These are phyloP conservation scores for Chlorella sp. DNA, from an alignment of 139 green algal genomes.

Conservation along the genomic window DNA sequence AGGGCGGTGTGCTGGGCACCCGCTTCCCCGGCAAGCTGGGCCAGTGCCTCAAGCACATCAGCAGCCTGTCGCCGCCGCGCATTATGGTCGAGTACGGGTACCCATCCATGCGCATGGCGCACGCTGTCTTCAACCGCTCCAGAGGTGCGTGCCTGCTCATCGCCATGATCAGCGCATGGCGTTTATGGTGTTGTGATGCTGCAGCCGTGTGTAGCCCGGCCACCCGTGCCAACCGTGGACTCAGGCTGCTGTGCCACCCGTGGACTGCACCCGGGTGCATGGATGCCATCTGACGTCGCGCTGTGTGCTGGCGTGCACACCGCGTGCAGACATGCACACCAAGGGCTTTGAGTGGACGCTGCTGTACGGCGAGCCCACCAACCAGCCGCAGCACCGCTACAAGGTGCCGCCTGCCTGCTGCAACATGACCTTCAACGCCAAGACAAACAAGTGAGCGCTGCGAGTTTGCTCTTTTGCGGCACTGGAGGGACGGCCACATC, in stretches of 20 bases:
- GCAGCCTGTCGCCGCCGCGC: background rate
- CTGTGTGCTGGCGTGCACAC: background rate
- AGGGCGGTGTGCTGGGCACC: slow-evolving; percentile 22
- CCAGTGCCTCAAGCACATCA: slow-evolving; percentile 25
- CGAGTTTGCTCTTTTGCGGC: background rate
- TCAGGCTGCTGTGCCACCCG: background rate
- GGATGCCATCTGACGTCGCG: background rate
- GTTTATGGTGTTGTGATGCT: background rate
- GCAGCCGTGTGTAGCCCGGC: background rate
- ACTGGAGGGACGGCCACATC: too few relatives aligned
- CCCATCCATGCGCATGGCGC: slow-evolving; percentile 24
- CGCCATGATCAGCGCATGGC: background rate
- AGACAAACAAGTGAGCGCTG: background rate
- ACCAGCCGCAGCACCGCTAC: slow-evolving; percentile 39
- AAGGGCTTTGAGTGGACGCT: slow-evolving; percentile 45
- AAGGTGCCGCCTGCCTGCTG: slow-evolving; percentile 29
- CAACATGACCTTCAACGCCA: background rate
- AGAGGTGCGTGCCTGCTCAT: slow-evolving; percentile 9
- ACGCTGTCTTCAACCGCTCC: slow-evolving; percentile 26
- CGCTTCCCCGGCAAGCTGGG: slow-evolving; percentile 25
- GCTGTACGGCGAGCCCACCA: slow-evolving; percentile 32
- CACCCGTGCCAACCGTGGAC: background rate
- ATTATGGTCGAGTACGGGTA: slow-evolving; percentile 31
- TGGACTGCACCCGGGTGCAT: background rate
- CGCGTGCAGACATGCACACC: slow-evolving; percentile 22